Evolutionary conservation across 108 stramenopile species (phyloP), one percentile per base, ranked within the genome.

Genomic region (Nitzschia sp.): DNA sequence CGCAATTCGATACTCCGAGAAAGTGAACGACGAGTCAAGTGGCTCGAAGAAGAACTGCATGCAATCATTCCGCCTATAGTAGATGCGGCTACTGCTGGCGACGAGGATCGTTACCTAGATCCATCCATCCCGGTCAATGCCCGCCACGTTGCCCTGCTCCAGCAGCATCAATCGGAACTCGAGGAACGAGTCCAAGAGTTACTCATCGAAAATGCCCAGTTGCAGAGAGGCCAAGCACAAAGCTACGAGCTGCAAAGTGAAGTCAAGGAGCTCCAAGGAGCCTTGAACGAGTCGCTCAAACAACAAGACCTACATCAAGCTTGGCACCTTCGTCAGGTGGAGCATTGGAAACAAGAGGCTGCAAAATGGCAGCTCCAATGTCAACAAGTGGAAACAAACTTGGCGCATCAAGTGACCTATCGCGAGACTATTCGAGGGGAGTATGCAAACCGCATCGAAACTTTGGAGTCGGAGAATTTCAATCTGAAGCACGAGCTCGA

Each of bases 131-230:
- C 36, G 11, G 21, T 44, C 22, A 31, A 13, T 61, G 38, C 1
- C n/a, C 36, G 60, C 1, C 41, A 44, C 44, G 33, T 61, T 41
- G 60, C 60, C 21, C 21, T 61, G 23, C 44, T 61, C 38, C 41
- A 61, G 6, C 28, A 19, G 1, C 60, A 61, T 26, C 36, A 41
- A 45, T 15, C 60, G 32, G 38, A 61, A 61, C 44, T 61, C 21
- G 60, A 61, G 45, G 60, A 61, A 25, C 60, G 60, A 15, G 32
- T 61, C 23, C 60, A 61, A 61, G 60, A 61, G 22, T 41, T 61
- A 2, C 17, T 61, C 15, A 25, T 41, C 2, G 60, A 61, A 45
- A 45, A 44, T 61, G 35, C 60, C 0, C 23, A 61, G 21, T 25
- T 61, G 19, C 38, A 44, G 26, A 41, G 33, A 19, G 33, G 33